A percentile compares a stretch with the other conserved stretches of the same genome.
phyloP scores from a whole-genome alignment of 2,329 filamentous ascomycete species.

The Pyricularia sp. region DNA sequence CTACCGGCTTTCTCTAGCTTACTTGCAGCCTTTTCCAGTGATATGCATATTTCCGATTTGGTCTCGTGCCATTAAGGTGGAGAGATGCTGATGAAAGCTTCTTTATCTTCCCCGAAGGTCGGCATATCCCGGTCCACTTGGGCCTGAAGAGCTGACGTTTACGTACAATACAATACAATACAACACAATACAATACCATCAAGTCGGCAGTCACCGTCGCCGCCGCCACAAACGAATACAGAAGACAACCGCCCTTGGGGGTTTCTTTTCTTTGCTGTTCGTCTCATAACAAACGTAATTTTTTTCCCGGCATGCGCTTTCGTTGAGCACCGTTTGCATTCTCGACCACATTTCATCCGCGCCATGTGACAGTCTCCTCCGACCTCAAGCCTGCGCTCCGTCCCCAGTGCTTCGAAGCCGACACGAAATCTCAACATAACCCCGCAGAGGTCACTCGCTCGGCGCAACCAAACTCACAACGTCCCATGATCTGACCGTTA shows the following conservation, averaged over 20 bases:
- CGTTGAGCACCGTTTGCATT: background rate
- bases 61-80: background rate
- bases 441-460: background rate
- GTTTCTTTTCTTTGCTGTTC: background rate
- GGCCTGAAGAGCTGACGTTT: too few relatives aligned
- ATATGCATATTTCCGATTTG: slow-evolving; percentile 7
- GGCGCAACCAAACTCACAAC: background rate
- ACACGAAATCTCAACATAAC: background rate
- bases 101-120: background rate
- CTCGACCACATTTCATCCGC: background rate
- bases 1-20: too few relatives aligned
- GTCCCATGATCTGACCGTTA: background rate
- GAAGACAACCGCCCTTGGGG: background rate
- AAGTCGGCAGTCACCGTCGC: background rate
- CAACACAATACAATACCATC: background rate
- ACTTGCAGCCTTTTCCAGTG: background rate
- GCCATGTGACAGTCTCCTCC: background rate
- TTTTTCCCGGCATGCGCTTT: background rate
- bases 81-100: background rate
- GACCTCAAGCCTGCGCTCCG: background rate
- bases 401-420: background rate
- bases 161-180: too few relatives aligned
- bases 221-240: background rate
- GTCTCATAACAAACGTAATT: background rate
- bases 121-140: background rate